Conservation (phyloP, 2,329 filamentous ascomycete genomes). For the Aspergillus novoparasiticus region DNA sequence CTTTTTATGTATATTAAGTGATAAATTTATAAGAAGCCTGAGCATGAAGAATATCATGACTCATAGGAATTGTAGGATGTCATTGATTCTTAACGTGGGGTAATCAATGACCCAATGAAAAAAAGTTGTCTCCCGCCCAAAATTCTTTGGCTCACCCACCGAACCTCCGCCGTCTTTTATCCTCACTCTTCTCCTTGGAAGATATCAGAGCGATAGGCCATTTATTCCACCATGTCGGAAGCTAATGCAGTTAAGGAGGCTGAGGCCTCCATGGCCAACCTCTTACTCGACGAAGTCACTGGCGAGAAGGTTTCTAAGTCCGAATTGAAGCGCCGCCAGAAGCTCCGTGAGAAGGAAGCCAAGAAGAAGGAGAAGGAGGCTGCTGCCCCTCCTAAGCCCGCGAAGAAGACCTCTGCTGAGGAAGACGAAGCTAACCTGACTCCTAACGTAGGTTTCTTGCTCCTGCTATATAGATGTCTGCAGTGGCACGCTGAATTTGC, state of each 20-base stretch:
- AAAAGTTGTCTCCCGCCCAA: constrained; percentile 34
- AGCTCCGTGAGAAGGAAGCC: constrained; percentile 82
- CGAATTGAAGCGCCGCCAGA: constrained; percentile 92
- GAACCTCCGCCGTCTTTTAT: constrained; percentile 20
- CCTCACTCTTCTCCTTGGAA: constrained; percentile 12
- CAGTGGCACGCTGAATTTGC: not conserved
- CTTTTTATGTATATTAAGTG: not conserved
- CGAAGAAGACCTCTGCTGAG: constrained; percentile 62
- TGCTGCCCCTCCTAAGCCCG: constrained; percentile 61
- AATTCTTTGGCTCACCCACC: constrained; percentile 30
- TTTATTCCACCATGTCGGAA: constrained; percentile 40
- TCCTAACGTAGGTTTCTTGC: constrained; percentile 62
- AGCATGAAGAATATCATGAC: not conserved
- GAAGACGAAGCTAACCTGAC: constrained; percentile 73
- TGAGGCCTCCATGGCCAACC: constrained; percentile 62
- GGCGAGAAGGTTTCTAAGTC: constrained; percentile 85
- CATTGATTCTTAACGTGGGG: constrained; percentile 8
- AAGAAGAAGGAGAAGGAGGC: constrained; percentile 88
- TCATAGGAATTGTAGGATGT: constrained; percentile 2
- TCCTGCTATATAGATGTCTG: not conserved
- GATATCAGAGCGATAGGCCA: constrained; percentile 5
- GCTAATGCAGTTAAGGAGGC: constrained; percentile 48
- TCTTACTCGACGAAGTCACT: constrained; percentile 88
- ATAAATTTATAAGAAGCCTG: not conserved
- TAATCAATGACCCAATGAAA: constrained; percentile 29